Evolutionary conservation across 2,329 filamentous ascomycete genomes (phyloP).

Genomic region (Fusarium sp.): DNA sequence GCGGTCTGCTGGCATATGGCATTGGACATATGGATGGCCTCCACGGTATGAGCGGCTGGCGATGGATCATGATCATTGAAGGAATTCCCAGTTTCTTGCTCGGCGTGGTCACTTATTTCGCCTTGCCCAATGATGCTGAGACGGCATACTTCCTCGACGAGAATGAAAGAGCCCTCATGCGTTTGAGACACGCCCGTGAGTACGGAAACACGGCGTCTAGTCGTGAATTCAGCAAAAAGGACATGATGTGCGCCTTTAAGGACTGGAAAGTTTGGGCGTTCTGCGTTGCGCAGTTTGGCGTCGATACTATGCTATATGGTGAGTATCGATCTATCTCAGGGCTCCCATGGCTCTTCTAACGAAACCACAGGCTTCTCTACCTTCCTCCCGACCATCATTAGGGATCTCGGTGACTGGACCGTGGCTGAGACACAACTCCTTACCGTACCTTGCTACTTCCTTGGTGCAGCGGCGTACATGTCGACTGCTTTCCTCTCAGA

Average conservation of each 20-base stretch:
- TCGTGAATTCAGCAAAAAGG: conserved; percentile 63
- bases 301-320: conserved; percentile 80
- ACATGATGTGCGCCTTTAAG: conserved; percentile 73
- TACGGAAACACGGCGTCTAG: conserved; percentile 63
- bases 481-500: conserved; percentile 75
- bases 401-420: conserved; percentile 72
- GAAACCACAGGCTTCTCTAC: conserved; percentile 71
- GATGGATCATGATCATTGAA: conserved; percentile 74
- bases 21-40: conserved; percentile 80
- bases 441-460: conserved; percentile 81
- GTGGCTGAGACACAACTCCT: conserved; percentile 77
- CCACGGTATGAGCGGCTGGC: conserved; percentile 73
- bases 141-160: conserved; percentile 70
- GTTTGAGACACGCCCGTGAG: conserved; percentile 51
- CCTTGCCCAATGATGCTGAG: conserved; percentile 54
- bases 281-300: conserved; percentile 76
- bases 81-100: conserved; percentile 57
- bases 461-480: conserved; percentile 78
- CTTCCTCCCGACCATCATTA: conserved; percentile 83
- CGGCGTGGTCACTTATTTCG: conserved; percentile 51
- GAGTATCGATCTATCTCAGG: conserved; percentile 8
- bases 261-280: conserved; percentile 85
- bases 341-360: no score
- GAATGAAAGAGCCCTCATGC: conserved; percentile 75
- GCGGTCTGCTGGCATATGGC: conserved; percentile 78